phyloP scores from a whole-genome alignment of 2,329 filamentous ascomycete species.

The Lachnellula cervina region DNA sequence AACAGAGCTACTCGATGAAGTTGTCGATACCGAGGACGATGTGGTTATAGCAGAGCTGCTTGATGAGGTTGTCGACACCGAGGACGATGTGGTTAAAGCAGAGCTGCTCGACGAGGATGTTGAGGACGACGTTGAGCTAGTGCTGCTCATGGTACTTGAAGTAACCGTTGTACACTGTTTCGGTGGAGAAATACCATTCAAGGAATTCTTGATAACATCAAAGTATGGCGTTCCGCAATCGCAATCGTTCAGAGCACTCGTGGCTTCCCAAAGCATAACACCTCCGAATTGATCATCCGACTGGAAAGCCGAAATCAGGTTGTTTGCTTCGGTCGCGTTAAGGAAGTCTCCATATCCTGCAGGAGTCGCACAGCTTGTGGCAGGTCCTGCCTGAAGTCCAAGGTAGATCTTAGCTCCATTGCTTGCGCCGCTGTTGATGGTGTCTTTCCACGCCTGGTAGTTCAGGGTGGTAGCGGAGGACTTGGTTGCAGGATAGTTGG shows the following conservation, averaged over 20 bases:
- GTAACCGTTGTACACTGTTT: not conserved
- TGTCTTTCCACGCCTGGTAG: conserved; percentile 23
- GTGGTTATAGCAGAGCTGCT: not conserved
- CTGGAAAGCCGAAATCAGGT: conserved; percentile 21
- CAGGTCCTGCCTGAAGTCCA: conserved; percentile 24
- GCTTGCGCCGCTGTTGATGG: conserved; percentile 19
- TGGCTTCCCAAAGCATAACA: conserved; percentile 33
- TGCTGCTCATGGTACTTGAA: conserved; percentile 6
- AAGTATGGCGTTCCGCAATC: conserved; percentile 14
- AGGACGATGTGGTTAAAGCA: not conserved
- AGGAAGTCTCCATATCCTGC: conserved; percentile 19
- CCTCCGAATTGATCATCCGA: conserved; percentile 27
- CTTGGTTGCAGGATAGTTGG: conserved; percentile 4
- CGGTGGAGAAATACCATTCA: conserved; percentile 11
- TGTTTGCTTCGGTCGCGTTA: conserved; percentile 19
- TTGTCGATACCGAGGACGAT: not conserved
- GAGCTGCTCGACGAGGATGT: not conserved
- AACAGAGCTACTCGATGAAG: too few species aligned
- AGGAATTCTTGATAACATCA: conserved; percentile 17
- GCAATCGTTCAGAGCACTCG: conserved; percentile 18
- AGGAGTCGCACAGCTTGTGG: conserved; percentile 1
- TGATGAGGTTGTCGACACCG: conserved; percentile 1
- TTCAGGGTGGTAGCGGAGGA: conserved; percentile 15
- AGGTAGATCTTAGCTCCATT: conserved; percentile 27
- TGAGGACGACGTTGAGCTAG: conserved; percentile 8